Evolutionary conservation across 1,284 basidiomycete species (phyloP).

Genomic region (Bjerkandera adusta): DNA sequence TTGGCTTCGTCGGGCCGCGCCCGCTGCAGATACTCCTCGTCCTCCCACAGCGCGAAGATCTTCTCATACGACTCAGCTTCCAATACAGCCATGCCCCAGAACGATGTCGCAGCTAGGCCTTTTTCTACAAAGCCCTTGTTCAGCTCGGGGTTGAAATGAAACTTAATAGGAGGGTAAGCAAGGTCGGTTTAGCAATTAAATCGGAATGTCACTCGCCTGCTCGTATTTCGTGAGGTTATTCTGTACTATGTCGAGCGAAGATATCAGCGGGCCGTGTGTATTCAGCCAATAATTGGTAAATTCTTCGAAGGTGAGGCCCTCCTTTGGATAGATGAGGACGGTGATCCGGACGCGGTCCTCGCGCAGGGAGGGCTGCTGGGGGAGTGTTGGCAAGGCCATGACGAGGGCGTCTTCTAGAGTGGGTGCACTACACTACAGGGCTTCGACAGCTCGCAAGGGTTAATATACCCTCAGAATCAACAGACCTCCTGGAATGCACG

Average conservation of each 20-base stretch:
- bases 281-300: slow-evolving; percentile 22
- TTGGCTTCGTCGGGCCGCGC: slow-evolving; percentile 19
- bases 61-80: slow-evolving; percentile 26
- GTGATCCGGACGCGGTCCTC: slow-evolving; percentile 19
- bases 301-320: slow-evolving; percentile 16
- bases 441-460: too few relatives aligned
- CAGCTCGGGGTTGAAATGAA: slow-evolving; percentile 18
- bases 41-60: slow-evolving; percentile 20
- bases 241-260: slow-evolving; percentile 20
- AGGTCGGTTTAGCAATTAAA: too few relatives aligned
- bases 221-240: slow-evolving; percentile 25
- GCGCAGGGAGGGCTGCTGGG: too few relatives aligned
- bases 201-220: slow-evolving; percentile 18
- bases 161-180: too few relatives aligned
- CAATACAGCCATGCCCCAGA: slow-evolving; percentile 21
- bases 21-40: slow-evolving; percentile 20
- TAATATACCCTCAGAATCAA: too few relatives aligned
- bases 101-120: slow-evolving; percentile 13
- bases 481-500: too few relatives aligned
- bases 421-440: too few relatives aligned
- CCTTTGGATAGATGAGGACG: slow-evolving; percentile 18
- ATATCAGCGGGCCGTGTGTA: slow-evolving; percentile 20
- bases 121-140: slow-evolving; percentile 12
- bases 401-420: too few relatives aligned
- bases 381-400: too few relatives aligned